phyloP scores from a whole-genome alignment of 768 basidiomycete genomes.

The Suillus plorans region DNA sequence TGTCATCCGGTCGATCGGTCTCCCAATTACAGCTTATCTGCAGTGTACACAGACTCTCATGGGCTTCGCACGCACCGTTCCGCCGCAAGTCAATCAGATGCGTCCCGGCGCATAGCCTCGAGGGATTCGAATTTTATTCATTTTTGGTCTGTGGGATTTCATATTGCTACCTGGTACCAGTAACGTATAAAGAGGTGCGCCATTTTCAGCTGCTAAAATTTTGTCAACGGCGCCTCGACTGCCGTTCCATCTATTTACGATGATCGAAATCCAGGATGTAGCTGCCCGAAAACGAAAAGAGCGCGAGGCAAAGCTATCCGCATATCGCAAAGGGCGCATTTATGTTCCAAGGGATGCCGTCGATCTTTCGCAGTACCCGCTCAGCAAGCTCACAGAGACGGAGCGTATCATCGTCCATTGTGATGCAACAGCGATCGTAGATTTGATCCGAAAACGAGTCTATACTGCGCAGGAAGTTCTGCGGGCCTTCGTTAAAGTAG shows the following conservation, averaged over 20 bases:
- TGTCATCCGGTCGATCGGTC: not conserved
- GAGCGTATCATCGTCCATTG: conserved; percentile 29
- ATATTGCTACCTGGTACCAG: not conserved
- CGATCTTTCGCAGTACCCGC: conserved; percentile 28
- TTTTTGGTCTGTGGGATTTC: not conserved
- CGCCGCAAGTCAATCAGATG: not conserved
- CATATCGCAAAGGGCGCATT: conserved; percentile 6
- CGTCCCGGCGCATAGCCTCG: not conserved
- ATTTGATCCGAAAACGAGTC: conserved; percentile 19
- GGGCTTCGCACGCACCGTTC: not conserved
- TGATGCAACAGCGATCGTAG: conserved; percentile 29
- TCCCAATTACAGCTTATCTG: not conserved
- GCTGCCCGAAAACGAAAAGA: conserved; percentile 24
- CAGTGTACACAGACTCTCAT: not conserved
- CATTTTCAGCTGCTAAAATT: not conserved
- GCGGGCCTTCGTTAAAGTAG: conserved; percentile 26
- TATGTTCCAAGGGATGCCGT: conserved; percentile 5
- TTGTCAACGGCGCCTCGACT: not conserved
- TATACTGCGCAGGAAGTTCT: conserved; percentile 27
- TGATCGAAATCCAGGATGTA: not conserved
- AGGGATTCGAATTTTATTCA: not conserved
- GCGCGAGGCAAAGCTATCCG: conserved; percentile 19
- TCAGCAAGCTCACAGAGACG: conserved; percentile 22
- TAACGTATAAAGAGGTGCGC: conserved; percentile 1
- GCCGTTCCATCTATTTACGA: not conserved